A percentile compares a stretch with the other conserved stretches of the same genome.
These are phyloP conservation scores for Vararia minispora DNA, from an alignment of 768 basidiomycete genomes.

Conservation along the genomic window DNA sequence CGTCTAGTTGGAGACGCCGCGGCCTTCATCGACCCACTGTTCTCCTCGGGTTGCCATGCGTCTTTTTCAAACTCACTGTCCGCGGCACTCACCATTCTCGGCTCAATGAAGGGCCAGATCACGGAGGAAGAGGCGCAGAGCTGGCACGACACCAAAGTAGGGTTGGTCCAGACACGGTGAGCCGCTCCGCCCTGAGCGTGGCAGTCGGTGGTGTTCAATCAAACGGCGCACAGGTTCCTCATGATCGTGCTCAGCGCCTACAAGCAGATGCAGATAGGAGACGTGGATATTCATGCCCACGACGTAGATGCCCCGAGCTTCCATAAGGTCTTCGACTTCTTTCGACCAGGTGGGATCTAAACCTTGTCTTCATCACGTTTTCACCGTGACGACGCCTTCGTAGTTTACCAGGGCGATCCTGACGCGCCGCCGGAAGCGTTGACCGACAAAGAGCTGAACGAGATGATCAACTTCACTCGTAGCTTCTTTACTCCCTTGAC, in stretches of 20 bases:
- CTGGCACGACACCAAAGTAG: conserved; percentile 3
- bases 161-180: conserved; percentile 2
- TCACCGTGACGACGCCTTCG: too few relatives aligned
- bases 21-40: conserved; percentile 8
- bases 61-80: conserved; percentile 6
- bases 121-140: neutral
- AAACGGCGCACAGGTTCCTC: neutral
- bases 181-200: too few relatives aligned
- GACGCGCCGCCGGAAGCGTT: neutral
- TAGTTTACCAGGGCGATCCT: neutral
- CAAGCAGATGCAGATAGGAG: conserved; percentile 1
- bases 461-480: conserved; percentile 1
- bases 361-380: too few relatives aligned
- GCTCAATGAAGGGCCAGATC: conserved; percentile 1
- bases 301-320: too few relatives aligned
- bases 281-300: too few relatives aligned
- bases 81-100: conserved; percentile 2
- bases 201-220: too few relatives aligned
- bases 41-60: conserved; percentile 6
- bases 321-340: too few relatives aligned
- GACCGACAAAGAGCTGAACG: neutral
- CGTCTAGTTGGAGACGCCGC: conserved; percentile 8
- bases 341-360: too few relatives aligned
- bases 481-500: neutral
- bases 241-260: conserved; percentile 3